Evolutionary conservation across 1,139 yeast species (phyloP).

Genomic region (Yamadazyma atmosphaerica): DNA sequence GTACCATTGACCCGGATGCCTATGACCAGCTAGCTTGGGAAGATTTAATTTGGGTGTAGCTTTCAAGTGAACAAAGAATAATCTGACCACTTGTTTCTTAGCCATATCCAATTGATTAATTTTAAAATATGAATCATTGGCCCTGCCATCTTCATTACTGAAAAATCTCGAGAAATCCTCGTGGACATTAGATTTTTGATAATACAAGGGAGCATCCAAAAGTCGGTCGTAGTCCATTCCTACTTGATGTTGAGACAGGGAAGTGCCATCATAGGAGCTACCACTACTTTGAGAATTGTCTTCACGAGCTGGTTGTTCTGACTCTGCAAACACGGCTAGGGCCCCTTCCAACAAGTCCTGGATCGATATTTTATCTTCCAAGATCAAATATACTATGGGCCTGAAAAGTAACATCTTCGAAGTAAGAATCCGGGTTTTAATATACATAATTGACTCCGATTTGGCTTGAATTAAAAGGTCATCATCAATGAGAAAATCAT

Average conservation of each 20-base stretch:
- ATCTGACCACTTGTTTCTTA: conserved; percentile 22
- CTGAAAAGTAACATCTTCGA: conserved; percentile 37
- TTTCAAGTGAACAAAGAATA: conserved; percentile 28
- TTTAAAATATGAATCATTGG: conserved; percentile 14
- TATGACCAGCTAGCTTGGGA: conserved; percentile 38
- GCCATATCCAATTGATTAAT: conserved; percentile 20
- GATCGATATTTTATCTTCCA: conserved; percentile 31
- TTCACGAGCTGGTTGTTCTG: conserved; percentile 3
- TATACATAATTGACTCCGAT: conserved; percentile 41
- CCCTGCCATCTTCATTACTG: conserved; percentile 14
- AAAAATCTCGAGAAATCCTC: conserved; percentile 36
- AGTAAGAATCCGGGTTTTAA: conserved; percentile 37
- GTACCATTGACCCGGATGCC: conserved; percentile 48
- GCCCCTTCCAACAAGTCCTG: conserved; percentile 27
- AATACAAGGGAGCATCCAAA: conserved; percentile 30
- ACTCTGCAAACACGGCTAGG: conserved; percentile 18
- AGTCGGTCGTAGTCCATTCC: conserved; percentile 28
- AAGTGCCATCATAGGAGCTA: conserved; percentile 12
- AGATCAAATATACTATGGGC: conserved; percentile 35
- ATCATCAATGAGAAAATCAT: conserved; percentile 37
- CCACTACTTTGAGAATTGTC: conserved; percentile 5
- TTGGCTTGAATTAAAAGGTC: conserved; percentile 36
- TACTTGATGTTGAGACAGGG: conserved; percentile 10
- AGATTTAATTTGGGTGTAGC: conserved; percentile 35
- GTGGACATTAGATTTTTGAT: conserved; percentile 28